Base-by-base conservation (phyloP, 495 filamentous ascomycete genomes). In the Neurospora tetraspora region DNA sequence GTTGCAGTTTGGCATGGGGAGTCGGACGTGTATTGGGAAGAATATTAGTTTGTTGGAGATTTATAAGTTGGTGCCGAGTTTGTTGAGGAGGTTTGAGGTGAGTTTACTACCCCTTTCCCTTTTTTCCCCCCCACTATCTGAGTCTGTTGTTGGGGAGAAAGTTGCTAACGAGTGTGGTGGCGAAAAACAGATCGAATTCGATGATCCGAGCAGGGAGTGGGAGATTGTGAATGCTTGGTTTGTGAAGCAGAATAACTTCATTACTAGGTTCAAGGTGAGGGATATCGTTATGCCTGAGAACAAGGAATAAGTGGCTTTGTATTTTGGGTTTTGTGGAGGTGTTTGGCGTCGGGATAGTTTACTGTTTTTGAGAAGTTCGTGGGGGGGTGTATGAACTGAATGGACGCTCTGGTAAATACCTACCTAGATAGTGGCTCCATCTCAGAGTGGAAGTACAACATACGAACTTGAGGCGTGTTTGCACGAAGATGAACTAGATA, bases 31-130 rank as follows among this genome's bases (percentile, higher is more conserved):
- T 73, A 89, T 91, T 76, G 89, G 89, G 68, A 90, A 89, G 82
- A 94, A 94, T 75, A 89, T 94, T 71, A 89, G 88, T 70, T 78
- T 91, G 81, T 74, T 94, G 79, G 92, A 94, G 85, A 90, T 94
- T 70, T 92, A 92, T 74, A 94, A 94, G 83, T 76, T 94, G 71
- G 88, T 94, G 70, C 91, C 92, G 47, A 91, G 86, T 71, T 83
- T 94, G 76, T 83, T 94, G 75, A 84, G 90, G 72, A 81, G 87
- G 72, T 95, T 93, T 80, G 89, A 92, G 78, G 86, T 86, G 75
- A 74, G 84, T 80, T 47, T 68, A 34, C 34, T 9, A 12, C 31
- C 38, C 69, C 16, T 23, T 39, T 34, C 31, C 31, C 31, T 34
- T 34, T 31, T 31, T 31, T 31, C n/a, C n/a, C n/a, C n/a, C n/a